Evolutionary conservation across 2,329 filamentous ascomycete species (phyloP), one percentile per base, ranked within the genome.

Genomic region (Fusarium virguliforme): DNA sequence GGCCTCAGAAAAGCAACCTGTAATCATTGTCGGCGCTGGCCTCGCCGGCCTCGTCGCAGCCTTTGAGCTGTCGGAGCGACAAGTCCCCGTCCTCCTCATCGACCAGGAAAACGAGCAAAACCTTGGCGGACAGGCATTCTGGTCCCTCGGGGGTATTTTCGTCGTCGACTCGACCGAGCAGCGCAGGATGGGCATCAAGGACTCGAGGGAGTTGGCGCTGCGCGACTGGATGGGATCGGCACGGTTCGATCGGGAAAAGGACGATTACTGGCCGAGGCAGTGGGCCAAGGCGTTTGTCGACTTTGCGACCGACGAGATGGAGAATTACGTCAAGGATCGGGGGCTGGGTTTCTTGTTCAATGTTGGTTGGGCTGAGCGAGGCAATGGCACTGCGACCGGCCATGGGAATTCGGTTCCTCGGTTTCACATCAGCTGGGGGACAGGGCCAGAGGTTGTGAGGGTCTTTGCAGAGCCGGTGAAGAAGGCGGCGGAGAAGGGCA

Each of bases 261-360:
- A 88, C 60, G 88, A 90, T 76, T 76, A 80, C 74, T 90, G 88
- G 88, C 88, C 88, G 41, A 83, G 85, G 8, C 80, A 82, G 55
- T 91, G 89, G 89, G 88, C 89, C n/a, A 84, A 88, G 75, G 88
- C 88, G 0, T 90, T 90, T 78, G 88, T 90, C 59, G 80, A 90
- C 78, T 90, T 91, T 75, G 88, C 89, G 1, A 79, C 85, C 7
- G 86, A 88, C 73, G 86, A 85, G 70, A 85, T 90, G 83, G 88
- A 90, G 79, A 66, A 71, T 26, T 91, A 90, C 65, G 82, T 90
- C 67, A 87, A 86, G 72, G 83, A 78, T 0, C 79, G 82, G 6
- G 89, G 89, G 1, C 72, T 89, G 18, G 81, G 84, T 0, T 89
- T 90, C 67, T 60, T 88, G 34, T 74, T 82, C 54, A 88, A 84